These are phyloP conservation scores for Hypoxylon crocopeplum DNA, from an alignment of 495 filamentous ascomycete species.

Conservation along the genomic window DNA sequence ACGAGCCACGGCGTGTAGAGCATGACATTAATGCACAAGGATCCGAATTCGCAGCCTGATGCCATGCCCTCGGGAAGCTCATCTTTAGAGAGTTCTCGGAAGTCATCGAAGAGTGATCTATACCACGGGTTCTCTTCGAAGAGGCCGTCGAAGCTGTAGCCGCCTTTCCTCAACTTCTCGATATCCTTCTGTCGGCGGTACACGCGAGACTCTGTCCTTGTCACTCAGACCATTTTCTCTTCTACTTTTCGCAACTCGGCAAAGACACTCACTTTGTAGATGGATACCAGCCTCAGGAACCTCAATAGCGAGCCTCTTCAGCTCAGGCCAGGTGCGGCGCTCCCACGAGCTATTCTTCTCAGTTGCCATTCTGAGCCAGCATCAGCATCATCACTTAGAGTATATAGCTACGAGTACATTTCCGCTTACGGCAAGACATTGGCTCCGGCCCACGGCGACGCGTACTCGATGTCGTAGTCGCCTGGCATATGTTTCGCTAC, in stretches of 20 bases:
- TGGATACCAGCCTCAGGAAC: constrained; percentile 90
- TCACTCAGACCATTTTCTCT: constrained; percentile 8
- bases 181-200: constrained; percentile 51
- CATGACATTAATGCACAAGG: constrained; percentile 89
- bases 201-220: constrained; percentile 45
- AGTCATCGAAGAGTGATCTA: constrained; percentile 74
- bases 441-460: constrained; percentile 93
- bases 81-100: constrained; percentile 60
- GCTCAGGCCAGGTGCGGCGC: constrained; percentile 68
- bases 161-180: constrained; percentile 33
- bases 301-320: constrained; percentile 69
- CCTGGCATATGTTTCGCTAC: constrained; percentile 97
- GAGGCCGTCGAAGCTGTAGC: constrained; percentile 56
- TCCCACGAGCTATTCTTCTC: constrained; percentile 63
- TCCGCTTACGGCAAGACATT: constrained; percentile 80
- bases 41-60: constrained; percentile 75
- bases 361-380: constrained; percentile 43
- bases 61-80: constrained; percentile 68
- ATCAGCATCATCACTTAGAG: background rate
- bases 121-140: constrained; percentile 81
- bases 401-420: background rate
- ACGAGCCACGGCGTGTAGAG: constrained; percentile 87
- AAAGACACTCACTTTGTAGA: constrained; percentile 71
- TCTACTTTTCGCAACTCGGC: background rate
- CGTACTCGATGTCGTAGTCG: constrained; percentile 97